phyloP scores from a whole-genome alignment of 306 rosid species.

The Quercus variabilis region DNA sequence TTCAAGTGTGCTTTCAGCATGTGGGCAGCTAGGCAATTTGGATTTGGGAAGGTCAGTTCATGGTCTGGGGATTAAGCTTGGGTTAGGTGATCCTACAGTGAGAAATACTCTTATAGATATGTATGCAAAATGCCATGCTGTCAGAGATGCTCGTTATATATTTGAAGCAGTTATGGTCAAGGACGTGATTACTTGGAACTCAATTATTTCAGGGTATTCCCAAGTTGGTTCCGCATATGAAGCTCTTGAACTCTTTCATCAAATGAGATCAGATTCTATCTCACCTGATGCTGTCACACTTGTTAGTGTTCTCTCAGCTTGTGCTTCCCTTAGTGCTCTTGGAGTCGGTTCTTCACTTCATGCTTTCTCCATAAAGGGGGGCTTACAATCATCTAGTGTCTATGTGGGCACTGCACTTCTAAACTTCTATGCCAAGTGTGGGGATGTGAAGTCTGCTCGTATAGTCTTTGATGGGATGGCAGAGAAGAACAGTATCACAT shows the following conservation, averaged over 20 bases:
- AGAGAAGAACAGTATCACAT: constrained; percentile 57
- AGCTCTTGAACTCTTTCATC: constrained; percentile 53
- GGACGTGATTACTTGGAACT: constrained; percentile 67
- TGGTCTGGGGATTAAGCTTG: constrained; percentile 45
- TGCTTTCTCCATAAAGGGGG: constrained; percentile 48
- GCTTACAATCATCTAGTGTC: constrained; percentile 39
- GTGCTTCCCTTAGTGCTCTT: constrained; percentile 59
- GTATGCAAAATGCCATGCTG: constrained; percentile 61
- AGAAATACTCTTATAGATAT: constrained; percentile 66
- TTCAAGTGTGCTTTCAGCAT: constrained; percentile 69
- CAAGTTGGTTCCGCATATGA: constrained; percentile 49
- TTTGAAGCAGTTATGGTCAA: constrained; percentile 46
- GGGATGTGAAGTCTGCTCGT: constrained; percentile 63
- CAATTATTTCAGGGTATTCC: constrained; percentile 67
- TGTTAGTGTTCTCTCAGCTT: constrained; percentile 57
- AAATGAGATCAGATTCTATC: constrained; percentile 45
- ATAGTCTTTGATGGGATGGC: constrained; percentile 60
- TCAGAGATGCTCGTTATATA: constrained; percentile 40
- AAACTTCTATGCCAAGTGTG: constrained; percentile 76
- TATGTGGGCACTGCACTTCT: constrained; percentile 70
- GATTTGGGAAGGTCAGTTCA: constrained; percentile 55
- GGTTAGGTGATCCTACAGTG: constrained; percentile 40
- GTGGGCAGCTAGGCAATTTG: constrained; percentile 44
- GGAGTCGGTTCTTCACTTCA: constrained; percentile 59
- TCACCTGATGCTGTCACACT: constrained; percentile 64